Evolutionary conservation across 2,329 filamentous ascomycete species (phyloP), one percentile per base, ranked within the genome.

Genomic region (Rasamsonia emersonii): DNA sequence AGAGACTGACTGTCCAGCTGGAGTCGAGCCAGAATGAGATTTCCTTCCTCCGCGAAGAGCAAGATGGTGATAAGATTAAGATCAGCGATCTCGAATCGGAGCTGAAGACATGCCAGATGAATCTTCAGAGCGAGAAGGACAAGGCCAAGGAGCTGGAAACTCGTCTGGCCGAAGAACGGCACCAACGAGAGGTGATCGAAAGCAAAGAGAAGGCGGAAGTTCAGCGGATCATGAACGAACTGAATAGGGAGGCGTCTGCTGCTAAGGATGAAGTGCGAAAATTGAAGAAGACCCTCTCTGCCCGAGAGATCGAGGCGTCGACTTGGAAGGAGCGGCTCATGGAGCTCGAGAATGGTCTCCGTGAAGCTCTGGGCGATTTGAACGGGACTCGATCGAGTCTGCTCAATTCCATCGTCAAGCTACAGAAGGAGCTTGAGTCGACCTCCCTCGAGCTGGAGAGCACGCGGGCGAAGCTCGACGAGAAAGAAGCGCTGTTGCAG

Each of bases 1-100:
- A 93, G 49, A 77, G 88, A 32, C 70, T 96, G 3, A 80, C 82
- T 3, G 85, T 98, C 18, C 88, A 96, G 52, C 81, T 89, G 43
- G 91, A 98, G 59, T 93, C 85, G 4, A 81, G 82, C 35, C 89
- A 95, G 48, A 81, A 81, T 37, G 91, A 98, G 58, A 93, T 96
- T 59, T 79, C 84, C 1, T 98, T 98, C 70, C 60, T 98, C 30
- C 79, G 91, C 2, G 91, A 98, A 54, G 91, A 98, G 64, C 91
- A 98, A 58, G 91, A 98, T 59, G 77, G 75, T 11, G 91, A 98
- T 66, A 98, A 98, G 70, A 93, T 98, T 54, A 88, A 86, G 60
- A 96, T 98, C 49, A 86, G 89, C 21, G 86, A 96, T 50, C 69
- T 96, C 5, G 88, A 96, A 52, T 83, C 85, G 6, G 77, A 80